Evolutionary conservation across 768 basidiomycete species (phyloP).

Genomic region (Boletus speciosus): DNA sequence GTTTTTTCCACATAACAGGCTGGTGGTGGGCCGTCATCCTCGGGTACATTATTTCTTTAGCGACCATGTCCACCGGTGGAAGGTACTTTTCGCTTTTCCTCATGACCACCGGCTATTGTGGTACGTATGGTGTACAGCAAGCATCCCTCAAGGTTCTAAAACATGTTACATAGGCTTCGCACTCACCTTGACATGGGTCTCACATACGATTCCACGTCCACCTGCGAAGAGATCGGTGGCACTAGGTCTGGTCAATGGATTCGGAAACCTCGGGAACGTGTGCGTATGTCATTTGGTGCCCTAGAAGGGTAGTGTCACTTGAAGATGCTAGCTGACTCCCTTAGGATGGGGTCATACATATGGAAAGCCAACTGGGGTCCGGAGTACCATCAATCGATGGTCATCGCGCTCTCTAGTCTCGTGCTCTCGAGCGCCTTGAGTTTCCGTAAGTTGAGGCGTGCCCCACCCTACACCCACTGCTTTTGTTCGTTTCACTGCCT

Average conservation of each 20-base stretch:
- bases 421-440: slow-evolving; percentile 31
- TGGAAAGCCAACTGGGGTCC: slow-evolving; percentile 65
- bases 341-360: slow-evolving; percentile 56
- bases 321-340: neutral
- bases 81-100: slow-evolving; percentile 63
- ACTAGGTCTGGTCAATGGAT: slow-evolving; percentile 60
- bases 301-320: neutral
- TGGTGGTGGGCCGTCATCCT: slow-evolving; percentile 60
- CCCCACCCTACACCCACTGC: neutral
- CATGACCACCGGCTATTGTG: slow-evolving; percentile 54
- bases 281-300: slow-evolving; percentile 28
- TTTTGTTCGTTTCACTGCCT: neutral
- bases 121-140: slow-evolving; percentile 19
- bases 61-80: slow-evolving; percentile 46
- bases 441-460: slow-evolving; percentile 27
- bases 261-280: slow-evolving; percentile 58
- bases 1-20: slow-evolving; percentile 56
- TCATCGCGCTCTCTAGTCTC: slow-evolving; percentile 40
- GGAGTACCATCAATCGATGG: slow-evolving; percentile 59
- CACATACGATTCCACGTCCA: slow-evolving; percentile 57
- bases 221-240: slow-evolving; percentile 51
- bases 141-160: neutral
- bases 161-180: slow-evolving; percentile 33
- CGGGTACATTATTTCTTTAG: slow-evolving; percentile 57
- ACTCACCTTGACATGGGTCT: slow-evolving; percentile 56